A percentile compares a stretch with the other conserved stretches of the same genome.
These are phyloP conservation scores for Dissophora globulifera DNA, from an alignment of 192 early-diverging fungal genomes.

Conservation along the genomic window DNA sequence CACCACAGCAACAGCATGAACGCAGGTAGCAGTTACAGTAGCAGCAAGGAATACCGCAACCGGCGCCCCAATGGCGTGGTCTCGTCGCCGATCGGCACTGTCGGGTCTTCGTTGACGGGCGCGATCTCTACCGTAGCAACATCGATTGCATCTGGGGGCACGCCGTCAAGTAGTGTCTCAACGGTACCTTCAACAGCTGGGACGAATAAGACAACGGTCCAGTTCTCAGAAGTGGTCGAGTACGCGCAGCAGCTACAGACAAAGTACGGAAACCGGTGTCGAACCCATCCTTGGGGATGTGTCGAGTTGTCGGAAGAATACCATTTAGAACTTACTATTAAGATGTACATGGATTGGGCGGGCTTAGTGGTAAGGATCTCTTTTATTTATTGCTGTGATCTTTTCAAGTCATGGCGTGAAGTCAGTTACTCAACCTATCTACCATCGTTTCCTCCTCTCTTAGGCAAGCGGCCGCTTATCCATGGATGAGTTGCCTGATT, in stretches of 20 bases:
- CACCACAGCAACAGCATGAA: not conserved
- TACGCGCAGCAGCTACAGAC: slow-evolving; percentile 37
- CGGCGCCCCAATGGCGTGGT: slow-evolving; percentile 38
- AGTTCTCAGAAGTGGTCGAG: slow-evolving; percentile 49
- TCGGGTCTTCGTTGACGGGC: not conserved
- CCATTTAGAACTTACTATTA: slow-evolving; percentile 50
- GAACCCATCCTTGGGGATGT: slow-evolving; percentile 46
- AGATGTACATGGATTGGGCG: slow-evolving; percentile 55
- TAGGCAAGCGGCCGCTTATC: slow-evolving; percentile 45
- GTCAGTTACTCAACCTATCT: not conserved
- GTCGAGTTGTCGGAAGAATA: slow-evolving; percentile 29
- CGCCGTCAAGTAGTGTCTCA: not conserved
- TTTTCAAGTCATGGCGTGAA: not conserved
- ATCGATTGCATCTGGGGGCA: not conserved
- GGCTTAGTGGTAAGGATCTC: slow-evolving; percentile 34
- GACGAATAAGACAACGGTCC: slow-evolving; percentile 33
- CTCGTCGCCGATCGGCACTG: slow-evolving; percentile 28
- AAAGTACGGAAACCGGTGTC: slow-evolving; percentile 29
- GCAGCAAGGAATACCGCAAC: slow-evolving; percentile 4
- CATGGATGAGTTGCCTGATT: slow-evolving; percentile 47
- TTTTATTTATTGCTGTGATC: not conserved
- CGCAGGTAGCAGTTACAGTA: not conserved
- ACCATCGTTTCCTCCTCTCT: not conserved
- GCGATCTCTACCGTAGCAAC: not conserved
- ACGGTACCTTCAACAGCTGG: slow-evolving; percentile 3